A percentile compares a stretch with the other conserved stretches of the same genome.
These are phyloP conservation scores for Nepenthes mirabilis DNA, from an alignment of 148 eudicot genomes.

Conservation along the genomic window DNA sequence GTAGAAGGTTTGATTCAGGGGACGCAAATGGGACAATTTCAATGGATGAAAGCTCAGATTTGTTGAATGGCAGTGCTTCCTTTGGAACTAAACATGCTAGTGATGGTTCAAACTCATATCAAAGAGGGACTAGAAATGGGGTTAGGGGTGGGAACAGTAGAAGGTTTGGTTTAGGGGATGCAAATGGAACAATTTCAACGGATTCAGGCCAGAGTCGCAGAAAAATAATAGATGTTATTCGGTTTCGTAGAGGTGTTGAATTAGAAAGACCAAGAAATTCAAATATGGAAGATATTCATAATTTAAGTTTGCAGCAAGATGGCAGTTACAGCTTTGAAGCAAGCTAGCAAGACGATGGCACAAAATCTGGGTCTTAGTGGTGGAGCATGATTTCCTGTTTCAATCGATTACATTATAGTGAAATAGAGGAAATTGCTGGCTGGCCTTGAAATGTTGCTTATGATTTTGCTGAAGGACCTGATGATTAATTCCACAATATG, in stretches of 20 bases:
- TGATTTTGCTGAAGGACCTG: background rate
- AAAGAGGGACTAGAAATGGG: background rate
- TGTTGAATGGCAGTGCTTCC: too few relatives aligned
- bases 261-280: conserved; percentile 7
- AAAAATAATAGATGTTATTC: background rate
- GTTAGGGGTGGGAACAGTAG: background rate
- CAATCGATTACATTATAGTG: background rate
- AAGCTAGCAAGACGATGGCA: background rate
- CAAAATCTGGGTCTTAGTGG: background rate
- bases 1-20: background rate
- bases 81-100: background rate
- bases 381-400: background rate
- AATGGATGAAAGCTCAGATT: too few relatives aligned
- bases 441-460: background rate
- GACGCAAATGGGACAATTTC: too few relatives aligned
- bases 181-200: conserved; percentile 10
- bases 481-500: background rate
- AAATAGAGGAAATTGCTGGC: background rate
- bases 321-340: conserved; percentile 45
- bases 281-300: conserved; percentile 24
- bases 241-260: conserved; percentile 7
- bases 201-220: conserved; percentile 8
- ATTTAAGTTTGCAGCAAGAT: conserved; percentile 60
- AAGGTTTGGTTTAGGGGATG: background rate
- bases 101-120: background rate